Conservation (phyloP, 441 rosid genomes). For the Isatis lusitanica region DNA sequence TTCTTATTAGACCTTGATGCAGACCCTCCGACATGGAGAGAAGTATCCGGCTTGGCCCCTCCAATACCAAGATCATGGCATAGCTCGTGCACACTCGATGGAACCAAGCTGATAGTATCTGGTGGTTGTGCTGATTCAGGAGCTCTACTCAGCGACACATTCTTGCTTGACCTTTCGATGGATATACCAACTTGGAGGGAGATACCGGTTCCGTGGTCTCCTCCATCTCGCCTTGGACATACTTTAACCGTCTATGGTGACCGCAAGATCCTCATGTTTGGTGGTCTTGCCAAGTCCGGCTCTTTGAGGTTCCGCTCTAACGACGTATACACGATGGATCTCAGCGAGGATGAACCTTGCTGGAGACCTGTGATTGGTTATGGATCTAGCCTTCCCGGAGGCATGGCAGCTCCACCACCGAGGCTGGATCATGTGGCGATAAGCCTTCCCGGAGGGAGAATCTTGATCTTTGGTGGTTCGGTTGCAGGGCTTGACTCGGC, state of each 20-base stretch:
- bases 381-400: neutral
- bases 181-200: conserved; percentile 92
- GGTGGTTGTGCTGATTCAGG: conserved; percentile 99
- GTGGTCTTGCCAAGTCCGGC: conserved; percentile 89
- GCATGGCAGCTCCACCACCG: conserved; percentile 51
- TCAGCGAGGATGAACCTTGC: conserved; percentile 82
- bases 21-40: conserved; percentile 89
- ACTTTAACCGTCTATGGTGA: conserved; percentile 86
- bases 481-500: conserved; percentile 95
- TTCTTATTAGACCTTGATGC: conserved; percentile 91
- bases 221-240: conserved; percentile 92
- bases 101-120: conserved; percentile 88
- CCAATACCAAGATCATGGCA: conserved; percentile 99
- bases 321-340: conserved; percentile 91
- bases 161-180: conserved; percentile 85
- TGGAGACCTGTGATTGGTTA: conserved; percentile 48
- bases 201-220: conserved; percentile 89
- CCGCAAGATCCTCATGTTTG: conserved; percentile 86
- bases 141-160: conserved; percentile 87
- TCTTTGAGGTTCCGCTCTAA: conserved; percentile 89
- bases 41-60: conserved; percentile 86
- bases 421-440: conserved; percentile 94
- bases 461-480: conserved; percentile 92
- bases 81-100: conserved; percentile 97
- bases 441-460: conserved; percentile 83